Percentiles rank a stretch among this genome's conserved stretches.
These are phyloP conservation scores for Rheum nobile DNA, from an alignment of 148 eudicot genomes.

Conservation along the genomic window DNA sequence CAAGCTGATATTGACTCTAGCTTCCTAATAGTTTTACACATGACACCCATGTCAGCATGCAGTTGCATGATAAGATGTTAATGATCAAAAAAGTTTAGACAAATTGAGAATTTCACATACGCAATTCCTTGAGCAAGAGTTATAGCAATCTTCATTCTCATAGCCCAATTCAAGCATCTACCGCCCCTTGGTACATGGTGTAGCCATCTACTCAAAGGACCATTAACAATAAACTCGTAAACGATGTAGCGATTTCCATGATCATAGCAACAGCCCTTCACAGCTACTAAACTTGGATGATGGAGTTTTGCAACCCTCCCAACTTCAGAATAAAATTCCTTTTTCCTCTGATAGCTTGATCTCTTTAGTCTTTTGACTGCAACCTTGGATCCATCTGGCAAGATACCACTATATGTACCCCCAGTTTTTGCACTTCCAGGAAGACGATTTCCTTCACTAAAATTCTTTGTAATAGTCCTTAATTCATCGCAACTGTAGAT, in stretches of 20 bases:
- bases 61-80: not conserved
- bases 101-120: conserved; percentile 29
- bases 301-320: conserved; percentile 85
- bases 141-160: conserved; percentile 81
- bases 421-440: conserved; percentile 92
- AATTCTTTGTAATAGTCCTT: conserved; percentile 69
- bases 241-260: conserved; percentile 90
- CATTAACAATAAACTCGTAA: conserved; percentile 76
- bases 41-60: too few relatives aligned
- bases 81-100: not conserved
- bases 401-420: conserved; percentile 72
- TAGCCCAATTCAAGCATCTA: conserved; percentile 78
- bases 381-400: conserved; percentile 76
- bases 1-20: not conserved
- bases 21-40: not conserved
- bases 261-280: conserved; percentile 90
- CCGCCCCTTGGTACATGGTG: conserved; percentile 92
- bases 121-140: conserved; percentile 97
- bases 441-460: conserved; percentile 85
- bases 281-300: conserved; percentile 77
- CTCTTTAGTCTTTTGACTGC: conserved; percentile 88
- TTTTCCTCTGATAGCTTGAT: conserved; percentile 77
- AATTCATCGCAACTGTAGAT: conserved; percentile 74
- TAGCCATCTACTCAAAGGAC: conserved; percentile 89
- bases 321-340: conserved; percentile 89